Evolutionary conservation across 1,284 basidiomycete genomes (phyloP).

Genomic region (Sphagnurus paluster): DNA sequence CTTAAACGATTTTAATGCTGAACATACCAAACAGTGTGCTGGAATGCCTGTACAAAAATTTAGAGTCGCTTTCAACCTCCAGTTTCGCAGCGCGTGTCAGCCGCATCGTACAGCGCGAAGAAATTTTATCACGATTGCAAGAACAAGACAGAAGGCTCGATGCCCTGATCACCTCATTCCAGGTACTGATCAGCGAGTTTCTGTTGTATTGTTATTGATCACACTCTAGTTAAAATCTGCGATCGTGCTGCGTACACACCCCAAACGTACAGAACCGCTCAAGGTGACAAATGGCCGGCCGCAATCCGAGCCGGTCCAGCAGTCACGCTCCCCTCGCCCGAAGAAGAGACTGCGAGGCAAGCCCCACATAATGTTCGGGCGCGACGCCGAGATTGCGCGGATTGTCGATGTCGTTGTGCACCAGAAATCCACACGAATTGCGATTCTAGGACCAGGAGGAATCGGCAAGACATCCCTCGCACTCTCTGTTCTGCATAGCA

Average conservation of each 20-base stretch:
- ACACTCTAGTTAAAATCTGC: conserved; percentile 15
- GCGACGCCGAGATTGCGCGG: conserved; percentile 19
- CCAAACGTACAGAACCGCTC: neutral
- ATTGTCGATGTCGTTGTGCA: conserved; percentile 15
- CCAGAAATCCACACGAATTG: conserved; percentile 9
- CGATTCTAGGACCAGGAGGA: conserved; percentile 31
- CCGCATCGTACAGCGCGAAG: conserved; percentile 14
- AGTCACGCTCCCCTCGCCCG: neutral
- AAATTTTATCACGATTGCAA: conserved; percentile 16
- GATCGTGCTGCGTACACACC: conserved; percentile 12
- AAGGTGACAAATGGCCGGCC: neutral
- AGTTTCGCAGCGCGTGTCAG: conserved; percentile 7
- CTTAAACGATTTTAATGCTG: neutral
- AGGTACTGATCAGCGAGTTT: too few relatives aligned
- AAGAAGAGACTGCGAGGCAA: conserved; percentile 14
- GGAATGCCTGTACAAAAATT: conserved; percentile 19
- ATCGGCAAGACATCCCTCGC: conserved; percentile 34
- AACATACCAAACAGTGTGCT: conserved; percentile 18
- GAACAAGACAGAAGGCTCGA: conserved; percentile 26
- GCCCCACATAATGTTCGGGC: conserved; percentile 24
- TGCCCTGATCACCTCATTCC: conserved; percentile 24
- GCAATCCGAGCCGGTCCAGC: too few relatives aligned
- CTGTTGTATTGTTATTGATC: neutral
- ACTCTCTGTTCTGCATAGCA: conserved; percentile 23
- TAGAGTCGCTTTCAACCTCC: conserved; percentile 16